These are phyloP conservation scores for Corynascus novoguineensis DNA, from an alignment of 495 filamentous ascomycete genomes.

Conservation along the genomic window DNA sequence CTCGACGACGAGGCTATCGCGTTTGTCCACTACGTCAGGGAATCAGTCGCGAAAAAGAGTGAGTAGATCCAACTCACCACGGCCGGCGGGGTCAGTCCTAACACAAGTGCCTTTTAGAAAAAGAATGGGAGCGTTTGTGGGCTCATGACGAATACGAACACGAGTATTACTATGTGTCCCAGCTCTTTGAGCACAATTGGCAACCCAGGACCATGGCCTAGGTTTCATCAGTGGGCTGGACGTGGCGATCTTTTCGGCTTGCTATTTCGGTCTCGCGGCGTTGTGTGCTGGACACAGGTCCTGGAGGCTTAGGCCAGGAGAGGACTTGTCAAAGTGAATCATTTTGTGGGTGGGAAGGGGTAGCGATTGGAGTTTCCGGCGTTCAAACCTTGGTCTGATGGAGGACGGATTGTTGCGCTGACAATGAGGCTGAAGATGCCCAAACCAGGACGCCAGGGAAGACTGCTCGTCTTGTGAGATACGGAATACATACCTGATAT, in stretches of 20 bases:
- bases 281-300: background rate
- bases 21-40: slow-evolving; percentile 37
- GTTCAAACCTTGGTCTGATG: too few species aligned
- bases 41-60: slow-evolving; percentile 37
- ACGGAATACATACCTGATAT: background rate
- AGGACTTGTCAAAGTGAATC: background rate
- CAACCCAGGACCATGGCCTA: slow-evolving; percentile 40
- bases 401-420: too few species aligned
- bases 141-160: slow-evolving; percentile 37
- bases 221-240: background rate
- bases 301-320: background rate
- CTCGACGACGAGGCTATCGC: slow-evolving; percentile 38
- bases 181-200: slow-evolving; percentile 49
- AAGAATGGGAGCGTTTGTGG: slow-evolving; percentile 38
- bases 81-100: slow-evolving; percentile 8
- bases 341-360: background rate
- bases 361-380: background rate
- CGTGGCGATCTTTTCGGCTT: too few species aligned
- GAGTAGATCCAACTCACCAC: slow-evolving; percentile 21
- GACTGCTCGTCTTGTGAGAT: background rate
- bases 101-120: slow-evolving; percentile 23
- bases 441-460: background rate
- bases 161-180: slow-evolving; percentile 49
- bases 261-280: background rate
- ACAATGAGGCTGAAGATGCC: too few species aligned